Percentiles rank a stretch among this genome's conserved stretches.
Evolutionary conservation across 495 filamentous ascomycete genomes (phyloP).

Genomic region (Podospora pseudocomata): DNA sequence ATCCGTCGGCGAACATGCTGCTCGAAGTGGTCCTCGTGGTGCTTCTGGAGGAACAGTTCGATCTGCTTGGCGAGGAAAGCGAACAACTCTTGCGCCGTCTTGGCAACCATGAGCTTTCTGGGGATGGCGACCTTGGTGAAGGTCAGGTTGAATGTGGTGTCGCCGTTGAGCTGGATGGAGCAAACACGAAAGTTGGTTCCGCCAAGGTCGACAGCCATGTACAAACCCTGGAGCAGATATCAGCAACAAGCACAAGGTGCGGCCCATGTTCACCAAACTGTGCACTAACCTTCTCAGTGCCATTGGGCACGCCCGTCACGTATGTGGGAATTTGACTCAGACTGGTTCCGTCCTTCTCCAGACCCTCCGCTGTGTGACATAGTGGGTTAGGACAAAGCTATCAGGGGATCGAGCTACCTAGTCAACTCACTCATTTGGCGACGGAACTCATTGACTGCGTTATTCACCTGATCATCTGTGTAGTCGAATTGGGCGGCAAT

Average conservation of each 20-base stretch:
- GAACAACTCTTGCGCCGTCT: slow-evolving; percentile 84
- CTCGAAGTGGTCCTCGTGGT: slow-evolving; percentile 87
- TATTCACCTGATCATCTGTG: slow-evolving; percentile 70
- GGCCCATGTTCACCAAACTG: not conserved
- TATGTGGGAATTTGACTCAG: slow-evolving; percentile 96
- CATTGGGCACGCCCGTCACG: slow-evolving; percentile 93
- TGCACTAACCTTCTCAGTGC: slow-evolving; percentile 79
- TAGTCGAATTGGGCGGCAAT: slow-evolving; percentile 87
- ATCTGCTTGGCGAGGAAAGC: slow-evolving; percentile 90
- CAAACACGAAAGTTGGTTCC: slow-evolving; percentile 98
- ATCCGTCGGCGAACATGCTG: slow-evolving; percentile 59
- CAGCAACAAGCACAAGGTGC: slow-evolving; percentile 1
- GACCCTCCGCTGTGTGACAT: slow-evolving; percentile 61
- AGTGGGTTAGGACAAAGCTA: not conserved
- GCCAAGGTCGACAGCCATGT: slow-evolving; percentile 92
- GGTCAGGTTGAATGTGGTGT: slow-evolving; percentile 85
- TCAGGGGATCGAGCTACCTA: not conserved
- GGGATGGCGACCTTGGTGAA: slow-evolving; percentile 92
- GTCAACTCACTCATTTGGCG: slow-evolving; percentile 66
- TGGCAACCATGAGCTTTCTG: slow-evolving; percentile 81
- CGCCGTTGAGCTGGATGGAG: slow-evolving; percentile 85
- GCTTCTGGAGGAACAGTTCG: slow-evolving; percentile 74
- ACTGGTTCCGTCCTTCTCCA: slow-evolving; percentile 70
- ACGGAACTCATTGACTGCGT: slow-evolving; percentile 79
- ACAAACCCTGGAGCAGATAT: slow-evolving; percentile 65